phyloP scores from a whole-genome alignment of 805 yeast genomes.

The Huiozyma naganishii region DNA sequence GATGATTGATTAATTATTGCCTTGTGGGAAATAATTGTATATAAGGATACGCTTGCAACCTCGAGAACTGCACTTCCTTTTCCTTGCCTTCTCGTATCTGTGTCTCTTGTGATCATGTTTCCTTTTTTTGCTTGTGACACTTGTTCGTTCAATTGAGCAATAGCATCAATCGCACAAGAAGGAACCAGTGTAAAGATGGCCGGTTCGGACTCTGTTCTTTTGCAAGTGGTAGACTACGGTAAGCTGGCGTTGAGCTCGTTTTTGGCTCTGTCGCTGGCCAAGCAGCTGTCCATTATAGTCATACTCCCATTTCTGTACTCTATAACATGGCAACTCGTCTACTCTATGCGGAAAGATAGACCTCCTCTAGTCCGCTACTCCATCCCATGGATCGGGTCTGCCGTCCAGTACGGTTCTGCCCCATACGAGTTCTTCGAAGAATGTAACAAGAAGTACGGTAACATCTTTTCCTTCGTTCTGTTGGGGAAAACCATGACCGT shows the following conservation, averaged over 20 bases:
- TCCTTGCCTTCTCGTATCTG: not conserved
- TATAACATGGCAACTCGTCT: constrained; percentile 53
- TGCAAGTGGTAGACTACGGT: not conserved
- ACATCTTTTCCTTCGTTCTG: constrained; percentile 80
- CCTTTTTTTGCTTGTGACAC: too few species aligned
- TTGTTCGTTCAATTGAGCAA: not conserved
- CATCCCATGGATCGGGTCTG: constrained; percentile 94
- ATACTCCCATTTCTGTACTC: constrained; percentile 52
- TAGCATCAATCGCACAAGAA: not conserved
- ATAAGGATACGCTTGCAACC: too few species aligned
- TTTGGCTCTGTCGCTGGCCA: constrained; percentile 27
- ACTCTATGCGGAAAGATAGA: constrained; percentile 67
- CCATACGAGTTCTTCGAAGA: constrained; percentile 83
- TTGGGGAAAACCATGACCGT: constrained; percentile 92
- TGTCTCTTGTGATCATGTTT: not conserved
- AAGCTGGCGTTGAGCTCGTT: constrained; percentile 9
- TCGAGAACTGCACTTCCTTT: not conserved
- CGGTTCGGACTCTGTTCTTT: not conserved
- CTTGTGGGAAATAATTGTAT: not conserved
- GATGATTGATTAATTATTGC: not conserved
- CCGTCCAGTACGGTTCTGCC: constrained; percentile 79
- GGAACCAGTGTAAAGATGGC: not conserved
- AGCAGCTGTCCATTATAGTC: constrained; percentile 27
- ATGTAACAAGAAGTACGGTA: constrained; percentile 79
- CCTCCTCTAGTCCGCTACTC: constrained; percentile 86